Base-by-base conservation (phyloP, 192 early-diverging fungal genomes). In the Mortierella alpina region DNA sequence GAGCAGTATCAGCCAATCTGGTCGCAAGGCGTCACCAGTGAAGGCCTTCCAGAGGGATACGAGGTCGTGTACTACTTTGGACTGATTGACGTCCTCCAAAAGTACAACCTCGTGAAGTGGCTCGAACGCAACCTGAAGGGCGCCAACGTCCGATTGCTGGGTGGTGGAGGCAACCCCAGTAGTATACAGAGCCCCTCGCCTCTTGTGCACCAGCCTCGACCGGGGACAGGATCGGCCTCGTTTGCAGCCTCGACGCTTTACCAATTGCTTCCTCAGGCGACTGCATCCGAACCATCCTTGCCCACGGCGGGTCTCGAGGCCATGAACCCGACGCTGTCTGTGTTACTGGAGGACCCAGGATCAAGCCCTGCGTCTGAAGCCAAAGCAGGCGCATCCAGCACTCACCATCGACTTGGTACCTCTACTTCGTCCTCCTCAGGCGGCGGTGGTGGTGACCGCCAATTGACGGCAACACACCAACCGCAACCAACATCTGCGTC, bases 1-100 rank as follows among this genome's bases (percentile, higher is more conserved):
- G 23, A 44, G n/a, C 7, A 41, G 5, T 39, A 42, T 15, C 5
- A 44, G 31, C 17, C 22, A 6, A 61, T 44, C 17, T 80, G 77
- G 77, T 80, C 77, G 0, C 69, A 80, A 15, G 77, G 77, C 13
- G 23, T 80, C 7, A 39, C 69, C 5, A 80, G 77, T 22, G 48
- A 42, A 6, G 52, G 41, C 2, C 44, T 72, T 2, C 69, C 63
- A 6, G 77, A 72, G 22, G 77, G 65, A 0, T 80, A 59, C 13
- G 77, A 80, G 39, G 69, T 47, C 0, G 66, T 80, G 6, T 80
- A 80, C 46, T 80, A 80, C 51, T 80, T 80, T 80, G 77, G 77
- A 22, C 42, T 80, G 7, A 72, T 80, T 31, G 77, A 80, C 55
- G 63, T 80, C 52, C 65, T 80, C 12, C 77, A 80, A 64, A 80